These are phyloP conservation scores for Grifola frondosa DNA, from an alignment of 1,284 basidiomycete species.

Conservation along the genomic window DNA sequence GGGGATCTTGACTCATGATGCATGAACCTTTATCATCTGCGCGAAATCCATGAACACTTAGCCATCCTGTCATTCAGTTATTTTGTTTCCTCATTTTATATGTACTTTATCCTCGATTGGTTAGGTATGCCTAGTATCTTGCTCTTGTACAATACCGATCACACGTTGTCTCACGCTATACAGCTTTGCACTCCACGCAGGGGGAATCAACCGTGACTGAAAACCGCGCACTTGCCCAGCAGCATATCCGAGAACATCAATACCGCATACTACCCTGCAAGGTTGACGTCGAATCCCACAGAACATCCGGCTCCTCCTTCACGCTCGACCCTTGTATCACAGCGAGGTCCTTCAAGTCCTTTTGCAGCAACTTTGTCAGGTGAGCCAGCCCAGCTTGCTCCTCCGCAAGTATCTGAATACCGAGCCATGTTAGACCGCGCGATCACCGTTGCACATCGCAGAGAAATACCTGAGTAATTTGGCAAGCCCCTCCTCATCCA, in stretches of 20 bases:
- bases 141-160: too few relatives aligned
- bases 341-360: constrained; percentile 66
- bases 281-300: constrained; percentile 31
- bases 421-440: constrained; percentile 2
- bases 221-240: too few relatives aligned
- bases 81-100: too few relatives aligned
- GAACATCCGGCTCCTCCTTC: constrained; percentile 35
- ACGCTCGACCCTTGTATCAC: constrained; percentile 61
- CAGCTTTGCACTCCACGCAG: too few relatives aligned
- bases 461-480: constrained; percentile 67
- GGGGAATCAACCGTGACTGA: too few relatives aligned
- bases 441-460: neutral
- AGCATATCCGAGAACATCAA: too few relatives aligned
- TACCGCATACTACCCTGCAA: constrained; percentile 38
- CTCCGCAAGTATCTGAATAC: constrained; percentile 67
- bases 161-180: too few relatives aligned
- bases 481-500: constrained; percentile 81
- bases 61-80: too few relatives aligned
- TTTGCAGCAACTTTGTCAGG: constrained; percentile 73
- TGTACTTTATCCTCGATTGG: too few relatives aligned
- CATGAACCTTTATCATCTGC: neutral
- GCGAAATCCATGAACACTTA: too few relatives aligned
- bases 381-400: constrained; percentile 82
- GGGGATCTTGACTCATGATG: constrained; percentile 51
- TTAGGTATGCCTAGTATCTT: too few relatives aligned